Conservation (phyloP, 2,329 filamentous ascomycete species). For the Diaporthe sp. region DNA sequence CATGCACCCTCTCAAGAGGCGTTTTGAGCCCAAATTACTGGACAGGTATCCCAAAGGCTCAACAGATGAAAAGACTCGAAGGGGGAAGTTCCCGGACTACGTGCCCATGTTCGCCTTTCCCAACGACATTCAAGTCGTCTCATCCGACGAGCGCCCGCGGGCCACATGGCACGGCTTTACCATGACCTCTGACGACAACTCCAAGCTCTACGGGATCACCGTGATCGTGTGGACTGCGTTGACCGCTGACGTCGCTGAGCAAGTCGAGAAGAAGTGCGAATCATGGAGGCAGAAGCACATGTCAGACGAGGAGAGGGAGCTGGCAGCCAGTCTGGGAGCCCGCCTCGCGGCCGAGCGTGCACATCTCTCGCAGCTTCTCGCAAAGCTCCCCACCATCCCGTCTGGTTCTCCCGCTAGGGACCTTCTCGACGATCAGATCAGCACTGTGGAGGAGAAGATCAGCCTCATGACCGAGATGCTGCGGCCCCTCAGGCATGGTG, state of each 20-base stretch:
- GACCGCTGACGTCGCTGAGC: slow-evolving; percentile 82
- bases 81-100: slow-evolving; percentile 94
- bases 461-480: slow-evolving; percentile 95
- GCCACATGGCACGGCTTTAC: slow-evolving; percentile 99
- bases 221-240: slow-evolving; percentile 94
- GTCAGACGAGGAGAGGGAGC: slow-evolving; percentile 89
- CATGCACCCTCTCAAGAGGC: slow-evolving; percentile 94
- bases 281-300: slow-evolving; percentile 87
- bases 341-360: slow-evolving; percentile 88
- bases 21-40: slow-evolving; percentile 95
- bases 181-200: slow-evolving; percentile 94
- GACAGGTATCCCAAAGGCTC: slow-evolving; percentile 92
- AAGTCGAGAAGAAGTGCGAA: slow-evolving; percentile 85
- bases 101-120: slow-evolving; percentile 99
- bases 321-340: slow-evolving; percentile 91
- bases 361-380: slow-evolving; percentile 87
- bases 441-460: slow-evolving; percentile 96
- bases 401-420: slow-evolving; percentile 88
- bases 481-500: slow-evolving; percentile 90
- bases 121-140: slow-evolving; percentile 97
- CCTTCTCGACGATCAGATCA: slow-evolving; percentile 91
- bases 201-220: slow-evolving; percentile 91
- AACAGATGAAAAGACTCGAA: slow-evolving; percentile 80
- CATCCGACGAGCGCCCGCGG: slow-evolving; percentile 89
- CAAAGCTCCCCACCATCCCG: slow-evolving; percentile 81